Evolutionary conservation across 2,329 filamentous ascomycete species (phyloP).

Genomic region (Aspergillus novofumigatus): DNA sequence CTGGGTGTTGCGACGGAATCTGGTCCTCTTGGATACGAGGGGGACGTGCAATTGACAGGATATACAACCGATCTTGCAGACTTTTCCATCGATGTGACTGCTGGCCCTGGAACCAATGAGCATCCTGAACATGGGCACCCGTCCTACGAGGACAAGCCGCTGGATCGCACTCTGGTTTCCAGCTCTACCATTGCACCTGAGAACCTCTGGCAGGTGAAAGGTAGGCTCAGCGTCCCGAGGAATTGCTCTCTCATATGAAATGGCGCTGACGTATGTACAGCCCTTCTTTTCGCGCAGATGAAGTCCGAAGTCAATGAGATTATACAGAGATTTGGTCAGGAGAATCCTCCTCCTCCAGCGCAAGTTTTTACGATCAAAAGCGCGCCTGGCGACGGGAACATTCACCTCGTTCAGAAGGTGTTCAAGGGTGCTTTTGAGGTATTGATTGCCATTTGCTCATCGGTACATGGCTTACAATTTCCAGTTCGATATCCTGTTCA

Average conservation of each 20-base stretch:
- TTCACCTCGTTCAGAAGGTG: constrained; percentile 85
- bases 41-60: constrained; percentile 66
- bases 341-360: constrained; percentile 73
- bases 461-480: constrained; percentile 9
- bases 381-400: constrained; percentile 59
- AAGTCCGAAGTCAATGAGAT: constrained; percentile 61
- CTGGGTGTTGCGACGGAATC: constrained; percentile 57
- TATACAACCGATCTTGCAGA: constrained; percentile 68
- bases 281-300: constrained; percentile 59
- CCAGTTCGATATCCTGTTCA: constrained; percentile 85
- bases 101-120: constrained; percentile 61
- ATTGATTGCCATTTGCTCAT: background rate
- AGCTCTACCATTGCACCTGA: constrained; percentile 65
- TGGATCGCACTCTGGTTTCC: constrained; percentile 71
- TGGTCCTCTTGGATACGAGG: constrained; percentile 50
- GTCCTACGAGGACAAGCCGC: constrained; percentile 63
- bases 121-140: constrained; percentile 57
- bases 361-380: constrained; percentile 78
- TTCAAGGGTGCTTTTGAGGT: constrained; percentile 81
- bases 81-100: constrained; percentile 74
- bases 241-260: background rate
- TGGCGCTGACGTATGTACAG: constrained; percentile 23
- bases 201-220: constrained; percentile 77
- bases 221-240: constrained; percentile 36
- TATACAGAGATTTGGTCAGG: constrained; percentile 55